These are phyloP conservation scores for Claviceps capensis DNA, from an alignment of 2,329 filamentous ascomycete species.

Conservation along the genomic window DNA sequence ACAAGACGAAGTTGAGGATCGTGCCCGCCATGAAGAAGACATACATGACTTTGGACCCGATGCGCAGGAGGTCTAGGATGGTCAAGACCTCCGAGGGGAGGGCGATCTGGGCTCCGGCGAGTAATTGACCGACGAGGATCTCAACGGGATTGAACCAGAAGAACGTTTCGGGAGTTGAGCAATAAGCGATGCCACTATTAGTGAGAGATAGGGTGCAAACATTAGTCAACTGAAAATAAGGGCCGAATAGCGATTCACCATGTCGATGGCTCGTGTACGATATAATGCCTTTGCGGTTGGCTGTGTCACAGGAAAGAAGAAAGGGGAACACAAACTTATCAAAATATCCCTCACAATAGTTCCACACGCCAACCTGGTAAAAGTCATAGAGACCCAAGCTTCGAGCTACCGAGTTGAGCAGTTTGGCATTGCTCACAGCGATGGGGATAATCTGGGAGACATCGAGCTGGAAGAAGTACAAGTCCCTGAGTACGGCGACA, in stretches of 20 bases:
- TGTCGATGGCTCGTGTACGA: background rate
- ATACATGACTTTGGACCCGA: constrained; percentile 78
- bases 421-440: constrained; percentile 53
- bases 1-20: constrained; percentile 56
- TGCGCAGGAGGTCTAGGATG: constrained; percentile 59
- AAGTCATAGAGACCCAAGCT: constrained; percentile 85
- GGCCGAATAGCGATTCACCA: background rate
- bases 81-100: constrained; percentile 60
- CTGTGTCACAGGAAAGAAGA: background rate
- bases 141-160: constrained; percentile 90
- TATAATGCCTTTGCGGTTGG: background rate
- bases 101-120: constrained; percentile 71
- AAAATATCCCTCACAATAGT: constrained; percentile 77
- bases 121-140: constrained; percentile 65
- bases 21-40: constrained; percentile 65
- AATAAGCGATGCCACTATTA: constrained; percentile 55
- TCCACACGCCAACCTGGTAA: constrained; percentile 87
- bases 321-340: constrained; percentile 32
- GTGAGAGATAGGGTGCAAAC: background rate
- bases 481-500: constrained; percentile 46
- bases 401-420: constrained; percentile 80
- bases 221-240: background rate
- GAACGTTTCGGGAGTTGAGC: constrained; percentile 53
- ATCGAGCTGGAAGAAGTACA: constrained; percentile 77
- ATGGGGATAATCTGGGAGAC: constrained; percentile 68